These are phyloP conservation scores for Thelonectria discophora DNA, from an alignment of 2,329 filamentous ascomycete species.

Conservation along the genomic window DNA sequence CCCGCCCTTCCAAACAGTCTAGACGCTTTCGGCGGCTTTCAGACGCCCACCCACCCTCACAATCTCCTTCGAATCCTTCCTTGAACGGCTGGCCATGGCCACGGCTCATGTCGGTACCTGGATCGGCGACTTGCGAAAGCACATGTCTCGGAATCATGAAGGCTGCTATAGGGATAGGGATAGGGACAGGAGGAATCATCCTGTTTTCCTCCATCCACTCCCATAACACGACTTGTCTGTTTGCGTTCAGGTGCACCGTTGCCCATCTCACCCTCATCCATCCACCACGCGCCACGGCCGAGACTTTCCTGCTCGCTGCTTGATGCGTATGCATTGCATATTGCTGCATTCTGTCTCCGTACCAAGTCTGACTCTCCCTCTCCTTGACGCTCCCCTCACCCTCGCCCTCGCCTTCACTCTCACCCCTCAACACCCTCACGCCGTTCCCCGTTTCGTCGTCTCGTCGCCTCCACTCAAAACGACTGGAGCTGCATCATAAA, in stretches of 20 bases:
- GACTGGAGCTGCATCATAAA: slow-evolving; percentile 39
- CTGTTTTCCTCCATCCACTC: slow-evolving; percentile 1
- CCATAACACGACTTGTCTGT: not conserved
- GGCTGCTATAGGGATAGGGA: not conserved
- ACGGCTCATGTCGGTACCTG: not conserved
- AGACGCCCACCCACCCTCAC: not conserved
- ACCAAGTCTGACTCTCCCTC: slow-evolving; percentile 35
- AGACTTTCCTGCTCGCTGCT: slow-evolving; percentile 11
- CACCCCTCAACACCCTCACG: slow-evolving; percentile 35
- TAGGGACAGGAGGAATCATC: not conserved
- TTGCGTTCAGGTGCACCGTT: slow-evolving; percentile 14
- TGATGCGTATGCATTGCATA: slow-evolving; percentile 26
- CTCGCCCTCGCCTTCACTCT: too few species aligned
- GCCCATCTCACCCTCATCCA: slow-evolving; percentile 1
- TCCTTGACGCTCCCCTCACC: not conserved
- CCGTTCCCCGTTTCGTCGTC: slow-evolving; percentile 31
- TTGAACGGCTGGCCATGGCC: slow-evolving; percentile 1
- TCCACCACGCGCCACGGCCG: not conserved
- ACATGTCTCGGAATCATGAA: not conserved
- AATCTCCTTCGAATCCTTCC: not conserved
- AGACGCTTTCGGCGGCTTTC: not conserved
- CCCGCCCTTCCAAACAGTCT: not conserved
- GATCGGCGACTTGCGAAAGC: not conserved
- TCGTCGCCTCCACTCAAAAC: slow-evolving; percentile 31
- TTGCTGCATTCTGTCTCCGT: slow-evolving; percentile 12